A percentile compares a stretch with the other conserved stretches of the same genome.
These are phyloP conservation scores for Penicillium paneum DNA, from an alignment of 2,329 filamentous ascomycete genomes.

Conservation along the genomic window DNA sequence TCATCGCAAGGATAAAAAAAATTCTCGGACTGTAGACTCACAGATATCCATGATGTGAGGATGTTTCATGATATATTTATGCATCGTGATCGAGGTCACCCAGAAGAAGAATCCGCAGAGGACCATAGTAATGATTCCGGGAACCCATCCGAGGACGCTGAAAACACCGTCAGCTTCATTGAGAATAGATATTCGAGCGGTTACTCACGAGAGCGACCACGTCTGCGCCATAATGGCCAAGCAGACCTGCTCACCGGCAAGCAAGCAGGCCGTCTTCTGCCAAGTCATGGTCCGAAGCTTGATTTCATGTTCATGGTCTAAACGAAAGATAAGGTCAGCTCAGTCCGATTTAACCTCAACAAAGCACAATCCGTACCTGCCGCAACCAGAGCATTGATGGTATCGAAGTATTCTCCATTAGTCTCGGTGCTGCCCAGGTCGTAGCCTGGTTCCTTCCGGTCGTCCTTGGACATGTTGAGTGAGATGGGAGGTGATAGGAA, in stretches of 20 bases:
- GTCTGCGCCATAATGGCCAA: constrained; percentile 53
- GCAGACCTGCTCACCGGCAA: constrained; percentile 51
- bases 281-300: constrained; percentile 54
- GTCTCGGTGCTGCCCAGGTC: constrained; percentile 8
- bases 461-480: constrained; percentile 10
- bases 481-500: background rate
- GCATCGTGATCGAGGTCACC: constrained; percentile 52
- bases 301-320: constrained; percentile 41
- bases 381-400: constrained; percentile 20
- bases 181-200: background rate
- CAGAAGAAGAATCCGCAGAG: constrained; percentile 46
- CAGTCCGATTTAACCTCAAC: background rate
- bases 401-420: constrained; percentile 14
- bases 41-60: constrained; percentile 52
- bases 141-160: constrained; percentile 25
- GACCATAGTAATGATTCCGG: constrained; percentile 39
- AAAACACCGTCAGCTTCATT: background rate
- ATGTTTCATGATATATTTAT: constrained; percentile 53
- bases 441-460: constrained; percentile 15
- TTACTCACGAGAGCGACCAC: constrained; percentile 48
- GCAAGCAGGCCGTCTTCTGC: constrained; percentile 51
- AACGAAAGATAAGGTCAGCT: background rate
- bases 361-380: constrained; percentile 10
- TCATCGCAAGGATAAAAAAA: too few species aligned
- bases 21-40: constrained; percentile 15